A percentile compares a stretch with the other conserved stretches of the same genome.
Conservation (phyloP, 2,329 filamentous ascomycete species). For the Colletotrichum salicis region DNA sequence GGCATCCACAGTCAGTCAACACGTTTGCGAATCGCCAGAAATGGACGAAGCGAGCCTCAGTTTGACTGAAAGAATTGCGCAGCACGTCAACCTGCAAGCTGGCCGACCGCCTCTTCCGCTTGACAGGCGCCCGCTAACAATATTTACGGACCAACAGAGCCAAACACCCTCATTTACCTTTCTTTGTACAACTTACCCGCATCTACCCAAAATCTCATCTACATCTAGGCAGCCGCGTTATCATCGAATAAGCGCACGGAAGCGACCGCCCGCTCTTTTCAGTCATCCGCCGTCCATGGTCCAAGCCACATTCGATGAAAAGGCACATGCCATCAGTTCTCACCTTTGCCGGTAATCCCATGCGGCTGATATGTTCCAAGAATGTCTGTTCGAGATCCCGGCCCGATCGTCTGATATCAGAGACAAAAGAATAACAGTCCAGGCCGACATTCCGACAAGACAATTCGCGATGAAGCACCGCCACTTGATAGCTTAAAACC, state of each 20-base stretch:
- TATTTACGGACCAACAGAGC: background rate
- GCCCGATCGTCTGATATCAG: constrained; percentile 28
- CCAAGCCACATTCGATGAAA: background rate
- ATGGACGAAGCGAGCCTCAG: background rate
- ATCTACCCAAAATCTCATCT: background rate
- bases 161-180: background rate
- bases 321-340: constrained; percentile 14
- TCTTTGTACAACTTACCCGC: background rate
- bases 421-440: constrained; percentile 1
- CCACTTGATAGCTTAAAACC: background rate
- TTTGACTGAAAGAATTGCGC: background rate
- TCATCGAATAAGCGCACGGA: background rate
- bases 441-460: constrained; percentile 4
- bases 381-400: constrained; percentile 29
- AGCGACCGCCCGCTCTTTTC: background rate
- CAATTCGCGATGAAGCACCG: background rate
- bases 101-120: background rate
- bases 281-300: background rate
- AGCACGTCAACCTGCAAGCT: background rate
- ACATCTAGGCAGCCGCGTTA: background rate
- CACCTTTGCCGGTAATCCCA: background rate
- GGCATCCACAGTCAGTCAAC: constrained; percentile 3
- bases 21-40: background rate
- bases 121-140: background rate
- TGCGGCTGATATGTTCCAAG: constrained; percentile 20